phyloP scores from a whole-genome alignment of 2,329 filamentous ascomycete genomes.

The Apiospora aurea region DNA sequence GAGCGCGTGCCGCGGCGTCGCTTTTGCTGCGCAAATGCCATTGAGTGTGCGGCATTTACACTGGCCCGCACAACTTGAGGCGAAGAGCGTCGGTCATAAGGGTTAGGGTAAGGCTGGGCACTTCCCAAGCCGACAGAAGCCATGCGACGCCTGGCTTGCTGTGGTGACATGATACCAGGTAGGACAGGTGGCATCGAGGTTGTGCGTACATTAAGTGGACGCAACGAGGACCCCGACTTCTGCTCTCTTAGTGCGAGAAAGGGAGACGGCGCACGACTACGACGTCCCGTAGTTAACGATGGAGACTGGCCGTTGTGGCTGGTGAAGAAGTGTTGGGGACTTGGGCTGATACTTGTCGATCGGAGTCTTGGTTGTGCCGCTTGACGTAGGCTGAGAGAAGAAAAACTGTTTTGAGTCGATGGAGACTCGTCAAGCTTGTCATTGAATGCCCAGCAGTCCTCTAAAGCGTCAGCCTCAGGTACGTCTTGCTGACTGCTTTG shows the following conservation, averaged over 20 bases:
- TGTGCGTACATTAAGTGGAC: constrained; percentile 59
- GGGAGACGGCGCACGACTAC: constrained; percentile 47
- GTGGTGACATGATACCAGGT: constrained; percentile 48
- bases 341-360: constrained; percentile 51
- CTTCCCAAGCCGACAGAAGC: constrained; percentile 48
- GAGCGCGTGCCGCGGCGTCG: constrained; percentile 66
- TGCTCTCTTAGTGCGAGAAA: constrained; percentile 48
- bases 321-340: constrained; percentile 46
- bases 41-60: constrained; percentile 35
- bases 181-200: constrained; percentile 57
- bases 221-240: constrained; percentile 37
- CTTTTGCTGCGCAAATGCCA: constrained; percentile 39
- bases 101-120: constrained; percentile 35
- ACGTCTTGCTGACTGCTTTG: constrained; percentile 53
- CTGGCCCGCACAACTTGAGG: constrained; percentile 45
- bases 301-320: constrained; percentile 43
- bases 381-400: constrained; percentile 51
- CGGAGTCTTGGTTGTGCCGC: constrained; percentile 47
- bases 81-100: constrained; percentile 48
- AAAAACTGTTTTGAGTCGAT: constrained; percentile 51
- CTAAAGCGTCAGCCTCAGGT: constrained; percentile 67
- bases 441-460: constrained; percentile 73
- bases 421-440: constrained; percentile 65
- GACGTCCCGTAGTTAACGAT: constrained; percentile 43
- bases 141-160: constrained; percentile 52